Evolutionary conservation across 2,329 filamentous ascomycete genomes (phyloP).

Genomic region (Cryoendolithus antarcticus): DNA sequence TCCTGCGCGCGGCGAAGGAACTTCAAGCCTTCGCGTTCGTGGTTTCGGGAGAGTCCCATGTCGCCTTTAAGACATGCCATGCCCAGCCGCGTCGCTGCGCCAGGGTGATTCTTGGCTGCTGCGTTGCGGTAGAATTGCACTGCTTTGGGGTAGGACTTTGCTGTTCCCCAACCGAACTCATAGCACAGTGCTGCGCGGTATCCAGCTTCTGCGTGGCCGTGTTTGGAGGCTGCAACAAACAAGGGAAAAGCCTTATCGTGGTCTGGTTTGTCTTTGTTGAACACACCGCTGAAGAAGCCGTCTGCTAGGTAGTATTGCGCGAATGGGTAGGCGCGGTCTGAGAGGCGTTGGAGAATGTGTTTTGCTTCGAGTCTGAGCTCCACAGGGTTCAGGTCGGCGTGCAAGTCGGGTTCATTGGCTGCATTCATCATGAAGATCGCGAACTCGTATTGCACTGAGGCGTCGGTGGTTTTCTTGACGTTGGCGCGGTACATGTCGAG

Average conservation of each 20-base stretch:
- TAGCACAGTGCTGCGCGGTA: constrained; percentile 92
- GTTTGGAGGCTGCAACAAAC: constrained; percentile 87
- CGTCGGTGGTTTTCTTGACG: constrained; percentile 91
- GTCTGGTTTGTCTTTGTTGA: constrained; percentile 88
- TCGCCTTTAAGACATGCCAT: constrained; percentile 84
- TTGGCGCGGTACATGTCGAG: constrained; percentile 96
- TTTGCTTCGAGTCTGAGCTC: constrained; percentile 78
- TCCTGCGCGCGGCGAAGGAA: constrained; percentile 93
- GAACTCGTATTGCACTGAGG: constrained; percentile 88
- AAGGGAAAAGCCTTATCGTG: constrained; percentile 84
- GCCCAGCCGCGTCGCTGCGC: constrained; percentile 83
- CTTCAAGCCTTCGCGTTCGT: constrained; percentile 83
- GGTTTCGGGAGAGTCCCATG: constrained; percentile 61
- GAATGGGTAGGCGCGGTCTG: constrained; percentile 85
- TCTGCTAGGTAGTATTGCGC: constrained; percentile 96
- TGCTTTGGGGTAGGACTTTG: constrained; percentile 79
- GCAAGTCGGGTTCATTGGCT: constrained; percentile 56
- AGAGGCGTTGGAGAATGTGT: constrained; percentile 72
- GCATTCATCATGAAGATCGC: constrained; percentile 87
- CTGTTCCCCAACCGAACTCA: constrained; percentile 94
- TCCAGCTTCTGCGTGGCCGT: constrained; percentile 90
- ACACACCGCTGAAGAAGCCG: constrained; percentile 84
- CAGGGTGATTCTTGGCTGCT: constrained; percentile 86
- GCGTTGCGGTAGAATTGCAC: constrained; percentile 86
- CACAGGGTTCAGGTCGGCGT: constrained; percentile 30